Evolutionary conservation across 768 basidiomycete genomes (phyloP).

Genomic region (Suillus tomentosus): DNA sequence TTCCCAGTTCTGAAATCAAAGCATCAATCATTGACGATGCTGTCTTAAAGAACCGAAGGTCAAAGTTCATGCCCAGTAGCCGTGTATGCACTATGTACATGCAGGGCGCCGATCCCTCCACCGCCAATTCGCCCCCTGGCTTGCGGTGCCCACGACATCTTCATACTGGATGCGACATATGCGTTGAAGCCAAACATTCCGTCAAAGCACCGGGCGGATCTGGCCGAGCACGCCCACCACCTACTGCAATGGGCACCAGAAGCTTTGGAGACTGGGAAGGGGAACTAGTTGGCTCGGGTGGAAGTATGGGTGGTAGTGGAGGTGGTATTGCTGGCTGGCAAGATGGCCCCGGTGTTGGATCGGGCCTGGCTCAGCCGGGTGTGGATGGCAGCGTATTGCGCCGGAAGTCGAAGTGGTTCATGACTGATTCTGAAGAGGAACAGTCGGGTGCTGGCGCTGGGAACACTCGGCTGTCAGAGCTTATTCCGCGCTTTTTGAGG

Average conservation of each 20-base stretch:
- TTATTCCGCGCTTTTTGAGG: constrained; percentile 72
- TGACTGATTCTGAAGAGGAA: constrained; percentile 24
- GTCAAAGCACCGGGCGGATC: constrained; percentile 30
- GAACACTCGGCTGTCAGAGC: constrained; percentile 64
- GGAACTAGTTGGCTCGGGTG: constrained; percentile 21
- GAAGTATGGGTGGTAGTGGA: constrained; percentile 32
- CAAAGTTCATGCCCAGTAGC: constrained; percentile 31
- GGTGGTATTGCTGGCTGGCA: constrained; percentile 73
- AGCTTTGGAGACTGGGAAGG: constrained; percentile 29
- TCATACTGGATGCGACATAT: constrained; percentile 73
- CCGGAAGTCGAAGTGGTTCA: constrained; percentile 40
- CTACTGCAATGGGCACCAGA: neutral
- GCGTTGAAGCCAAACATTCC: constrained; percentile 58
- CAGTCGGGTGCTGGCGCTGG: constrained; percentile 44
- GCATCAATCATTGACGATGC: constrained; percentile 11
- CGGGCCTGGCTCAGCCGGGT: constrained; percentile 62
- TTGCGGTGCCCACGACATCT: constrained; percentile 75
- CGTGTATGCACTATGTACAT: constrained; percentile 56
- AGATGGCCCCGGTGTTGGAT: constrained; percentile 73
- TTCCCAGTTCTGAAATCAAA: neutral
- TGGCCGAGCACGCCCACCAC: constrained; percentile 21
- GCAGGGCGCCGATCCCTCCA: constrained; percentile 61
- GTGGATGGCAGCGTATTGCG: constrained; percentile 59
- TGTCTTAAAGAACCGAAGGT: constrained; percentile 6
- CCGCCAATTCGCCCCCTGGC: constrained; percentile 61